Evolutionary conservation across 2,329 filamentous ascomycete species (phyloP), one percentile per base, ranked within the genome.

Genomic region (Ophiosphaerella narmari): DNA sequence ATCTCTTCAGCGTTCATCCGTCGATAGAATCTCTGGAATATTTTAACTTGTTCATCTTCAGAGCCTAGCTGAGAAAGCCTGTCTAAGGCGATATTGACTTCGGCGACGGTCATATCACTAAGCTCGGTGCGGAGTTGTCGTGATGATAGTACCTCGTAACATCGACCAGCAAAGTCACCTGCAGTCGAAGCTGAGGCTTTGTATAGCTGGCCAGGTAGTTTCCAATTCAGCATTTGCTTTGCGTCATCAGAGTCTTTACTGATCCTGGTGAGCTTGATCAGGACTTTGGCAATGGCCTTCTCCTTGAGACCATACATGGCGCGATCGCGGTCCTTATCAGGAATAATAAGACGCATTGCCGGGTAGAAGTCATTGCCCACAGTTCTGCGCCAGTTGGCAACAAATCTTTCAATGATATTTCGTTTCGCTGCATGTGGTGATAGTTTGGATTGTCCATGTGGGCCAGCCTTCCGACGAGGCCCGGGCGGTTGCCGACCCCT

Each of bases 271-370:
- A 96, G 82, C 68, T 91, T 93, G 50, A 97, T 89, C n/a, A 97
- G 79, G 16, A 97, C 77, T 68, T 91, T 96, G 8, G 88, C 93
- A 52, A 99, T 91, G 5, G 87, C 84, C 69, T 88, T 92, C 77
- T 99, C 94, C 69, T 97, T 97, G 35, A 99, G 79, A 1, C 93
- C 91, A 66, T 97, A 99, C 78, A 96, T 91, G 14, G 89, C 88
- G 40, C 94, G 85, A 65, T 97, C 91, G 34, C 91, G 85, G 67
- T 99, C 94, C 68, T 96, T 95, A 65, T 95, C 91, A 0, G 93
- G 92, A 3, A 97, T 80, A 49, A 97, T 96, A 39, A 99, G 82
- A 16, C 94, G 86, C 72, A 99, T 83, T 1, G 91, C 93, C 0
- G 94, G 94, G 68, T 94, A 97, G 63, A 99, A 90, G 72, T 99